Evolutionary conservation across 139 green algal species (phyloP), one percentile per base, ranked within the genome.

Genomic region (Asterochloris erici): DNA sequence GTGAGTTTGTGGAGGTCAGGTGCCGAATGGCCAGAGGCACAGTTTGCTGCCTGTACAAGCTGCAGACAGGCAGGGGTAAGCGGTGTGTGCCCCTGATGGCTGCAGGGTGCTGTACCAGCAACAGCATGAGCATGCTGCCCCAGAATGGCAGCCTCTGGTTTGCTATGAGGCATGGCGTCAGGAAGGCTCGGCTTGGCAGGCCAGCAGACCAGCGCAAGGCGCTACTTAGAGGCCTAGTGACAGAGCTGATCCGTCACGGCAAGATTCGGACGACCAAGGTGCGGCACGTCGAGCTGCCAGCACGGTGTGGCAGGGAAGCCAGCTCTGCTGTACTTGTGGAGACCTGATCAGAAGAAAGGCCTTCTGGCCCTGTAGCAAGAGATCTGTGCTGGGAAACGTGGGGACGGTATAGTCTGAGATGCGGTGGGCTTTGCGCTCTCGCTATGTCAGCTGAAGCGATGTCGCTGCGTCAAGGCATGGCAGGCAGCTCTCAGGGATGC

Each of bases 151-250:
- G 82, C 63, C 88, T 79, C 38, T 85, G 91, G 66, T 93, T 94
- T 64, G 90, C 90, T n/a, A 99, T 99, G 95, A 88, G 97, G n/a
- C 97, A 99, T 87, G 87, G 93, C 73, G 93, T 95, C 79, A 91
- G 88, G 60, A 84, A 95, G 21, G 91, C 94, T 63, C 91, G 92
- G 26, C 91, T 99, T 26, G 91, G 92, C 24, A 88, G 94, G 21
- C 95, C 97, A 28, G 95, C 96, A 12, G 97, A 99, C 90, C 97
- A 99, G 93, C 90, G 97, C 16, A 99, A 99, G 86, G 96, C 96
- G 6, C 92, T 99, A 29, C 88, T 99, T 24, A 90, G 97, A 28
- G 77, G 83, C 10, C 90, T 99, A 17, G 94, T 96, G 15, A 99
- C 97, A 28, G 92, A 99, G 87, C 84, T 98, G 14, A 91, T 99